Conservation (phyloP, 1,284 basidiomycete genomes). For the Amylostereum areolatum region DNA sequence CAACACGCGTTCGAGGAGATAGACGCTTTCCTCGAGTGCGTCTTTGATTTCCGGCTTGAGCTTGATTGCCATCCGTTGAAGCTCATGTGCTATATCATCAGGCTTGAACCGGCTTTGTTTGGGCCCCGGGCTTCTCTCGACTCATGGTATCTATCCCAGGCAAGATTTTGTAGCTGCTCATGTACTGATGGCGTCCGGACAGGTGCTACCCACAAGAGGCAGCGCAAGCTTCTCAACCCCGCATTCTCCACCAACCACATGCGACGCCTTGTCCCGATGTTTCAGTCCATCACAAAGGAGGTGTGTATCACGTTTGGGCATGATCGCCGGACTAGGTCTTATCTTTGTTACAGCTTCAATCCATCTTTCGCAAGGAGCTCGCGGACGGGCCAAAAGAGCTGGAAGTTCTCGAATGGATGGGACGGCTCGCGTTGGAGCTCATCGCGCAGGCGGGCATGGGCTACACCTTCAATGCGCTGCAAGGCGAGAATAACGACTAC, state of each 20-base stretch:
- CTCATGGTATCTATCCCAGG: conserved; percentile 1
- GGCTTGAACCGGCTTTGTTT: conserved; percentile 11
- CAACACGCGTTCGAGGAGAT: conserved; percentile 18
- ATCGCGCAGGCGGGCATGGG: conserved; percentile 44
- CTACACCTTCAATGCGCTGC: conserved; percentile 47
- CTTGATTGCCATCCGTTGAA: conserved; percentile 13
- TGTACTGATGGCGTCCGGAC: no score
- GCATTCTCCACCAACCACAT: conserved; percentile 43
- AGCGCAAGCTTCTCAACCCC: conserved; percentile 44
- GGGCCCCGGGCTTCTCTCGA: conserved; percentile 28
- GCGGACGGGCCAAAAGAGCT: no score
- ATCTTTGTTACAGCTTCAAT: no score
- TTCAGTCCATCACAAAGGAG: conserved; percentile 41
- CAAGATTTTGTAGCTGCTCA: no score
- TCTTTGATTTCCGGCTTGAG: conserved; percentile 1
- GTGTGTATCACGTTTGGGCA: conserved; percentile 18
- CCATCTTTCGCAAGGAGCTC: no score
- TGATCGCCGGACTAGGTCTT: no score
- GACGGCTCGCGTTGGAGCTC: conserved; percentile 42
- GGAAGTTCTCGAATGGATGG: conserved; percentile 46
- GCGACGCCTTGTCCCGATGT: conserved; percentile 35
- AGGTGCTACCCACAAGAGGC: conserved; percentile 45
- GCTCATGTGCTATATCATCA: conserved; percentile 23
- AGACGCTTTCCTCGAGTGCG: conserved; percentile 36
- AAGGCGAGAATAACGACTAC: conserved; percentile 39